These are phyloP conservation scores for Acacia pycnantha DNA, from an alignment of 331 rosid genomes.

Conservation along the genomic window DNA sequence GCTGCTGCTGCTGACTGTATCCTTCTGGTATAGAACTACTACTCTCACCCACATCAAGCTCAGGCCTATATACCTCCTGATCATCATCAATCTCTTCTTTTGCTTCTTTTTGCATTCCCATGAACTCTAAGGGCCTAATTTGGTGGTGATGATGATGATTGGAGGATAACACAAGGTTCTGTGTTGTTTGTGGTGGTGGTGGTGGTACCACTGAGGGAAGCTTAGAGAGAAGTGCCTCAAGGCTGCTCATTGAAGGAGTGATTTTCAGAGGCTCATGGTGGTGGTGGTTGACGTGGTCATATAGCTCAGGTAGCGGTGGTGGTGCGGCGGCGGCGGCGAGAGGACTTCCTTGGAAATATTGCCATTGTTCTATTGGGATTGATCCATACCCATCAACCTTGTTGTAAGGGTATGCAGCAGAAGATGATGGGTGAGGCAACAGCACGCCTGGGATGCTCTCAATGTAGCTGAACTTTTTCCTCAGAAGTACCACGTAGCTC, in stretches of 20 bases:
- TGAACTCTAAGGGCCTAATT: slow-evolving; percentile 48
- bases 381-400: slow-evolving; percentile 44
- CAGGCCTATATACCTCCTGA: slow-evolving; percentile 49
- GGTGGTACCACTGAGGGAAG: slow-evolving; percentile 80
- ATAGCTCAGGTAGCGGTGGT: slow-evolving; percentile 40
- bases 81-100: slow-evolving; percentile 62
- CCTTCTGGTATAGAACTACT: slow-evolving; percentile 51
- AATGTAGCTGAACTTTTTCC: slow-evolving; percentile 87
- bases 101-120: slow-evolving; percentile 59
- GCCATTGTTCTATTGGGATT: slow-evolving; percentile 53
- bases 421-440: slow-evolving; percentile 87
- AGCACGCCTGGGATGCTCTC: slow-evolving; percentile 98
- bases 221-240: slow-evolving; percentile 94
- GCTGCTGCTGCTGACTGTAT: slow-evolving; percentile 45
- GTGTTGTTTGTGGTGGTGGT: not conserved
- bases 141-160: slow-evolving; percentile 11
- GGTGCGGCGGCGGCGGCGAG: not conserved
- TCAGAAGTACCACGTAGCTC: slow-evolving; percentile 70
- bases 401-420: slow-evolving; percentile 52
- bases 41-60: slow-evolving; percentile 59
- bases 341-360: slow-evolving; percentile 42
- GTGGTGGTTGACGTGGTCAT: slow-evolving; percentile 43
- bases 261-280: slow-evolving; percentile 55
- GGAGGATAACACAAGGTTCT: slow-evolving; percentile 13
- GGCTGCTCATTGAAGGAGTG: slow-evolving; percentile 98